A percentile compares a stretch with the other conserved stretches of the same genome.
These are phyloP conservation scores for Tolypocladium capitatum DNA, from an alignment of 2,329 filamentous ascomycete species.

Conservation along the genomic window DNA sequence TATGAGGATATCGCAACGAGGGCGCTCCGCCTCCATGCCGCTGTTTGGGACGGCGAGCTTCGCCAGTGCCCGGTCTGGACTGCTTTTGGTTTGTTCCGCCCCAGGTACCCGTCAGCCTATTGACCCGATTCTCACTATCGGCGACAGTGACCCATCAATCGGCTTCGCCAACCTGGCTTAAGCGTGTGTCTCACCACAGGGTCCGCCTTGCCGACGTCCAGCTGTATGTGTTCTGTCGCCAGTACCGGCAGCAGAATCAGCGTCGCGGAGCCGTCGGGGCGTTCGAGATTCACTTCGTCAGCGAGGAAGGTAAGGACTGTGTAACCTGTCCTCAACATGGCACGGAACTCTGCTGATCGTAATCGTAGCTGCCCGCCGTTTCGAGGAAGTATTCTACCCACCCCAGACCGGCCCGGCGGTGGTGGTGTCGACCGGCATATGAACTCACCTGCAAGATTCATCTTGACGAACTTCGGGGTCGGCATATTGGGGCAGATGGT, in stretches of 20 bases:
- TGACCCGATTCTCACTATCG: background rate
- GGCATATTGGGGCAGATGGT: background rate
- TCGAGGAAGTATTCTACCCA: slow-evolving; percentile 27
- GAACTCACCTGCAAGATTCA: background rate
- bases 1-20: slow-evolving; percentile 35
- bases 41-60: slow-evolving; percentile 40
- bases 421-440: background rate
- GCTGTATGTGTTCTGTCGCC: slow-evolving; percentile 45
- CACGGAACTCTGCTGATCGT: background rate
- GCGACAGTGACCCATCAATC: slow-evolving; percentile 38
- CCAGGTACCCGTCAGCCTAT: background rate
- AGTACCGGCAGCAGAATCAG: slow-evolving; percentile 39
- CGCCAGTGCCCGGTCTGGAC: slow-evolving; percentile 48
- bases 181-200: slow-evolving; percentile 29
- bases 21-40: slow-evolving; percentile 40
- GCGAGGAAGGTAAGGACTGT: slow-evolving; percentile 21
- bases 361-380: slow-evolving; percentile 19
- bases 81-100: slow-evolving; percentile 38
- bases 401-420: background rate
- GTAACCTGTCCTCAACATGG: background rate
- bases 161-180: slow-evolving; percentile 35
- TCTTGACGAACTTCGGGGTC: background rate
- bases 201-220: slow-evolving; percentile 41
- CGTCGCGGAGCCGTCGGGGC: slow-evolving; percentile 32
- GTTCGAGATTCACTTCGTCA: slow-evolving; percentile 38